Evolutionary conservation across 345 rosid genomes (phyloP), one percentile per base, ranked within the genome.

Genomic region (Hypericum perforatum): DNA sequence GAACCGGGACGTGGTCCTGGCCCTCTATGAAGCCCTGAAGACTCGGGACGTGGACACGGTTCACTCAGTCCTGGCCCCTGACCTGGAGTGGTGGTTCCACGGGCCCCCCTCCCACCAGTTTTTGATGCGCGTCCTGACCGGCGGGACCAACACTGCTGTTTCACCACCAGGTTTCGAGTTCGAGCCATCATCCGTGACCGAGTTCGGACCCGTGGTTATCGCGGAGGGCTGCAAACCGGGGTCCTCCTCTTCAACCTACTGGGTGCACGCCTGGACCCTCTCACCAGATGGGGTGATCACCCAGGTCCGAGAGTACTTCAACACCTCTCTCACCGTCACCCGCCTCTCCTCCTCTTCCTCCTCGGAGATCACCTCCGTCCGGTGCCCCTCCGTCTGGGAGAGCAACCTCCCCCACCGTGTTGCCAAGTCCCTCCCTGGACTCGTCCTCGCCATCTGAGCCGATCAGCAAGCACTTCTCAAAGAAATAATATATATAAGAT

Each of bases 11-110:
- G 94, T 88, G 85, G 98, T 88, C 72, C 90, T 77, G 59, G 72
- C 74, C 63, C 81, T 92, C 62, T 92, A 92, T 82, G 94, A 73
- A 0, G 94, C 98, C 82, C 54, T 92, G 46, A 79, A 69, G 44
- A 45, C 76, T 14, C 88, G 90, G 11, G 88, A 92, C 96, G 96
- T 82, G 0, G 68, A 54, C 44, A 78, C 84, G 1, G 94, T 92
- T 7, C 84, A 77, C 80, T 69, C 72, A 67, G 77, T 85, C 72
- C 70, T 92, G 0, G 86, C 88, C 13, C 76, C 87, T 6, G 98
- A 92, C 60, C 96, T 92, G 49, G 98, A 92, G 78, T 85, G 89
- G 77, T 92, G 98, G 98, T 92, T 92, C 70, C 98, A 92, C 66
- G 98, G 98, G 10, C 98, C 98, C 3, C 98, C 96, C 5, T 67